Conservation (phyloP, 2,329 filamentous ascomycete species). For the Hypoxylon sp. region DNA sequence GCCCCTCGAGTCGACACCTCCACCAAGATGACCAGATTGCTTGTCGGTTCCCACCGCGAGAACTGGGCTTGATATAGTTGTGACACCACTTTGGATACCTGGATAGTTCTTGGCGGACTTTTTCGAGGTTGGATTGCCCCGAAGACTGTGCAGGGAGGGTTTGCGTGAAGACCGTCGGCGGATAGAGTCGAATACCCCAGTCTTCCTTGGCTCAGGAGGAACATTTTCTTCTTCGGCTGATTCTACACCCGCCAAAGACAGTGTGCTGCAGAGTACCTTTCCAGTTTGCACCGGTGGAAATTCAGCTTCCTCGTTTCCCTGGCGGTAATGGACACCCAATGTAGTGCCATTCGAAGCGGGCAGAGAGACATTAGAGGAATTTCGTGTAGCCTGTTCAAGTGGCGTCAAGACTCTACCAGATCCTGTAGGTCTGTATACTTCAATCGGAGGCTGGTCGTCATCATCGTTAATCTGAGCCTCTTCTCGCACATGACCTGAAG, state of each 20-base stretch:
- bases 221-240: conserved; percentile 7
- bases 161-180: conserved; percentile 20
- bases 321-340: conserved; percentile 1
- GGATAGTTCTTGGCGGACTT: conserved; percentile 30
- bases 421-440: conserved; percentile 30
- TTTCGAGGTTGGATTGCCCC: conserved; percentile 24
- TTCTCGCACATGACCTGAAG: conserved; percentile 57
- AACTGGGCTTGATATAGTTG: conserved; percentile 27
- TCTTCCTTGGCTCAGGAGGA: conserved; percentile 2
- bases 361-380: background rate
- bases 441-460: conserved; percentile 38
- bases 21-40: conserved; percentile 24
- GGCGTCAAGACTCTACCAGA: conserved; percentile 12
- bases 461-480: conserved; percentile 57
- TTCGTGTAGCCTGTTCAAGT: conserved; percentile 13
- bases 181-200: conserved; percentile 11
- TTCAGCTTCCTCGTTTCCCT: conserved; percentile 25
- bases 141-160: conserved; percentile 30
- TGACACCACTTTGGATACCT: conserved; percentile 9
- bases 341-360: background rate
- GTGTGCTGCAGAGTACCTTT: conserved; percentile 23
- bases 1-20: conserved; percentile 19
- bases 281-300: conserved; percentile 12
- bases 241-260: conserved; percentile 20
- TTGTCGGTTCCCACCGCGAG: conserved; percentile 26